A percentile compares a stretch with the other conserved stretches of the same genome.
Conservation (phyloP, 1,139 yeast species). For the Waltiozyma sp. region DNA sequence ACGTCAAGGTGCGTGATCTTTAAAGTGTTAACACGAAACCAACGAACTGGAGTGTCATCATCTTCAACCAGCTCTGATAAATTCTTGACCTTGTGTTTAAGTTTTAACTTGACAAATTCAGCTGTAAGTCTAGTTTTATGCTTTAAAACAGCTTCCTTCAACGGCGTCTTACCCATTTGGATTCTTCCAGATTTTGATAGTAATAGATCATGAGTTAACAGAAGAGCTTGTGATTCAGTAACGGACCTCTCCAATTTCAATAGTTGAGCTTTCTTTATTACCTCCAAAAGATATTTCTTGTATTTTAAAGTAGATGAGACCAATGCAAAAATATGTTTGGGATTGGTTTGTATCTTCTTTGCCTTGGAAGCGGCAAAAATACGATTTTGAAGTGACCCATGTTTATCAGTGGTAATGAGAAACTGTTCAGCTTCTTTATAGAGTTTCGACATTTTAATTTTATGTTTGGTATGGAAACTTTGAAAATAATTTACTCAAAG, state of each 20-base stretch:
- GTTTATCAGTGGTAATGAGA: slow-evolving; percentile 11
- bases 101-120: slow-evolving; percentile 67
- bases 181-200: slow-evolving; percentile 71
- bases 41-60: slow-evolving; percentile 75
- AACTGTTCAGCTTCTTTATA: slow-evolving; percentile 19
- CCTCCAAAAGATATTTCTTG: slow-evolving; percentile 45
- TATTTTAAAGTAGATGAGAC: slow-evolving; percentile 69
- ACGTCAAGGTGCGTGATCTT: slow-evolving; percentile 25
- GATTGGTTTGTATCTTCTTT: slow-evolving; percentile 41
- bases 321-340: slow-evolving; percentile 78
- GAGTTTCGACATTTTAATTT: slow-evolving; percentile 7
- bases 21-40: slow-evolving; percentile 73
- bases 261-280: slow-evolving; percentile 58
- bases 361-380: slow-evolving; percentile 47
- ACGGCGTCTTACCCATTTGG: slow-evolving; percentile 80
- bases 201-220: slow-evolving; percentile 73
- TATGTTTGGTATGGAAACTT: no score
- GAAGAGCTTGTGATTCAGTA: slow-evolving; percentile 34
- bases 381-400: slow-evolving; percentile 55
- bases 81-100: slow-evolving; percentile 46
- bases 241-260: slow-evolving; percentile 35
- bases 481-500: no score
- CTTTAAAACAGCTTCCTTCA: slow-evolving; percentile 69
- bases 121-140: slow-evolving; percentile 76
- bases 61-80: slow-evolving; percentile 31